Conservation (phyloP, 345 rosid species). For the Zanthoxylum bungeanum region DNA sequence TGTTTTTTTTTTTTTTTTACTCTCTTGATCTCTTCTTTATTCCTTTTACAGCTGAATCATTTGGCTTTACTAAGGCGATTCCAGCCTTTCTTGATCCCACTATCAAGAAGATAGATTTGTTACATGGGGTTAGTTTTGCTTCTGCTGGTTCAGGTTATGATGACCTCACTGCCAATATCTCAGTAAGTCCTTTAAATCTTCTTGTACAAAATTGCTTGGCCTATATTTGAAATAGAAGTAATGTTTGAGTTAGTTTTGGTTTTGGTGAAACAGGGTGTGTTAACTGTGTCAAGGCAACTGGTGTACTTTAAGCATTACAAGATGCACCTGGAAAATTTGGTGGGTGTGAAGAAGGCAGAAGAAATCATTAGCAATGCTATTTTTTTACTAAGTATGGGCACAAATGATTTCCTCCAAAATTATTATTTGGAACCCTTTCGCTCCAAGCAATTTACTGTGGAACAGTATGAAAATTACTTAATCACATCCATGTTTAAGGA, state of each 20-base stretch:
- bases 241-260: neutral
- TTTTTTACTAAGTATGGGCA: constrained; percentile 67
- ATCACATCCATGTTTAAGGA: constrained; percentile 42
- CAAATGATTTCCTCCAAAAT: constrained; percentile 84
- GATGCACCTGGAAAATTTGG: constrained; percentile 45
- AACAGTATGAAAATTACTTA: constrained; percentile 53
- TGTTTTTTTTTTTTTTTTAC: too few relatives aligned
- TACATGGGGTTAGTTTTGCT: constrained; percentile 82
- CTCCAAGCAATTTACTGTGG: constrained; percentile 47
- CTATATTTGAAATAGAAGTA: neutral
- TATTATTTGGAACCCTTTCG: constrained; percentile 69
- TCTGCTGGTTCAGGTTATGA: constrained; percentile 95
- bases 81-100: constrained; percentile 71
- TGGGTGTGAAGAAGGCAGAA: constrained; percentile 51
- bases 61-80: constrained; percentile 52
- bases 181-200: constrained; percentile 38
- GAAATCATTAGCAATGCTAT: constrained; percentile 44
- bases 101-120: constrained; percentile 41
- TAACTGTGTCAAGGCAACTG: constrained; percentile 54
- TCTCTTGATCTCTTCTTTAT: too few relatives aligned
- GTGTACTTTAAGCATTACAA: constrained; percentile 67
- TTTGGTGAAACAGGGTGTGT: constrained; percentile 47
- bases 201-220: neutral
- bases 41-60: constrained; percentile 50
- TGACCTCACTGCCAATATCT: constrained; percentile 76